Conservation (phyloP, 1,284 basidiomycete genomes). For the Anthracocystis walkeri region DNA sequence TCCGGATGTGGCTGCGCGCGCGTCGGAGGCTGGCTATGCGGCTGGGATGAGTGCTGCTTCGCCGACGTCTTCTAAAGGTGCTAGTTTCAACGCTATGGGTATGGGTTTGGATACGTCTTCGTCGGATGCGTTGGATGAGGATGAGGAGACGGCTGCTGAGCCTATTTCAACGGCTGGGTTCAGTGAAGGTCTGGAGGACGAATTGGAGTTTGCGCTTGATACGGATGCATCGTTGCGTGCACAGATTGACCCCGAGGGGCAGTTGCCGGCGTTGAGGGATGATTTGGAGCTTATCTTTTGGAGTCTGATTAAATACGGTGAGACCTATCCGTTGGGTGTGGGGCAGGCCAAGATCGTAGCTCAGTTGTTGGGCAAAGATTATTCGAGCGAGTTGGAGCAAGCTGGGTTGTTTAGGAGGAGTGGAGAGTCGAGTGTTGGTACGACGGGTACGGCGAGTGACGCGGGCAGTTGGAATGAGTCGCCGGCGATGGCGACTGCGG, state of each 20-base stretch:
- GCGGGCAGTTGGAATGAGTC: slow-evolving; percentile 24
- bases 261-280: slow-evolving; percentile 30
- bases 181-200: slow-evolving; percentile 37
- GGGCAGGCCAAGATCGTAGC: slow-evolving; percentile 50
- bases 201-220: slow-evolving; percentile 44
- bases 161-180: slow-evolving; percentile 26
- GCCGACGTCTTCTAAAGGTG: slow-evolving; percentile 16
- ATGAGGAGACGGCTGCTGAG: slow-evolving; percentile 23
- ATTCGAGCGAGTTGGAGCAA: slow-evolving; percentile 36
- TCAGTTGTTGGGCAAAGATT: slow-evolving; percentile 52
- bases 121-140: slow-evolving; percentile 29
- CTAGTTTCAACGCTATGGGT: slow-evolving; percentile 28
- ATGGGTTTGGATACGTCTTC: slow-evolving; percentile 34
- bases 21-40: slow-evolving; percentile 26
- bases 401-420: slow-evolving; percentile 37
- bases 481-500: slow-evolving; percentile 13
- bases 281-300: slow-evolving; percentile 54
- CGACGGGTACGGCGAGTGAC: slow-evolving; percentile 23
- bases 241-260: slow-evolving; percentile 43
- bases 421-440: slow-evolving; percentile 24
- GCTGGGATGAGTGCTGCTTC: slow-evolving; percentile 6
- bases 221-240: slow-evolving; percentile 27
- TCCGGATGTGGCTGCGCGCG: slow-evolving; percentile 26
- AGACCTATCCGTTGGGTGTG: slow-evolving; percentile 46
- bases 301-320: slow-evolving; percentile 54